These are phyloP conservation scores for Wallacemonas sp. DNA, from an alignment of 208 protist genomes.

Conservation along the genomic window DNA sequence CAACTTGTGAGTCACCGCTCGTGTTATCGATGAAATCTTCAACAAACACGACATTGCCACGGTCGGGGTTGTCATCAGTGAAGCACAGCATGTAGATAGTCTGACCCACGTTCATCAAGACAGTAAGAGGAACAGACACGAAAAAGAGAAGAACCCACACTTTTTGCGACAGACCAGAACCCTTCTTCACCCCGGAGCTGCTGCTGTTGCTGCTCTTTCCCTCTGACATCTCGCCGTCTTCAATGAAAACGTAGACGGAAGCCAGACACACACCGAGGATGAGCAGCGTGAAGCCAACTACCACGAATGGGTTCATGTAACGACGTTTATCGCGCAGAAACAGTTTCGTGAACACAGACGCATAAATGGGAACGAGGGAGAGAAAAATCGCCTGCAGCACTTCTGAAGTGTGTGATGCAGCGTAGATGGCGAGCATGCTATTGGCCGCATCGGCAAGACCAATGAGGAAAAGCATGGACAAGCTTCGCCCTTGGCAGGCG, in stretches of 20 bases:
- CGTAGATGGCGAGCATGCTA: slow-evolving; percentile 58
- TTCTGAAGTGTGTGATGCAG: slow-evolving; percentile 55
- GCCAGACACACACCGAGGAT: slow-evolving; percentile 42
- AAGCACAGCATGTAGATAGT: slow-evolving; percentile 74
- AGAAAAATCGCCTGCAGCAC: slow-evolving; percentile 65
- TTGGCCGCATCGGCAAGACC: slow-evolving; percentile 47
- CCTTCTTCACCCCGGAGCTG: neutral
- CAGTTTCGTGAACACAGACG: slow-evolving; percentile 48
- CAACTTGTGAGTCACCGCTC: neutral
- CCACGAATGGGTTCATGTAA: slow-evolving; percentile 37
- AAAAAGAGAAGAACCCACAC: slow-evolving; percentile 73
- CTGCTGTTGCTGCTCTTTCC: too few relatives aligned
- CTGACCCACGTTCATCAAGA: slow-evolving; percentile 77
- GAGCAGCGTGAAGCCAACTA: slow-evolving; percentile 41
- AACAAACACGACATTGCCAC: slow-evolving; percentile 12
- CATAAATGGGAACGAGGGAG: slow-evolving; percentile 47
- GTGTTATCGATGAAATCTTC: neutral
- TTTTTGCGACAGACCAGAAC: slow-evolving; percentile 15
- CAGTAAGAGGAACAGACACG: slow-evolving; percentile 60
- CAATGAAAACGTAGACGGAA: slow-evolving; percentile 27
- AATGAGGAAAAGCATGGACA: slow-evolving; percentile 35
- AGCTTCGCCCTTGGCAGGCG: slow-evolving; percentile 23
- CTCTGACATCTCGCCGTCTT: neutral
- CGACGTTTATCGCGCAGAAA: slow-evolving; percentile 45
- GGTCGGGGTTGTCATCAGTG: slow-evolving; percentile 31